These are phyloP conservation scores for Fusarium dimerum DNA, from an alignment of 2,329 filamentous ascomycete species.

Conservation along the genomic window DNA sequence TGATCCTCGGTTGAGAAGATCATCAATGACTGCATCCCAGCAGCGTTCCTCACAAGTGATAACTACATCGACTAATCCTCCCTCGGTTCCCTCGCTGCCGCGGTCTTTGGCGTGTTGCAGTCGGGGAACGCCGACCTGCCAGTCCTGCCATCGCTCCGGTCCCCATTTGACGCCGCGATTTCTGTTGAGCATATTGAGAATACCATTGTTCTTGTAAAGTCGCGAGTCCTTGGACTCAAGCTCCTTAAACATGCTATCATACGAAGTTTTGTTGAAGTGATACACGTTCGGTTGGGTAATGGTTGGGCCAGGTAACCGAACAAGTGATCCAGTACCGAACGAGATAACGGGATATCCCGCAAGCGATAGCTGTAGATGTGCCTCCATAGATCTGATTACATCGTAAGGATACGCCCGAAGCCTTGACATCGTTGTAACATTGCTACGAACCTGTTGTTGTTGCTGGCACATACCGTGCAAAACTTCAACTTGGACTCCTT, in stretches of 20 bases:
- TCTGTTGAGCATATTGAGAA: slow-evolving; percentile 92
- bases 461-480: slow-evolving; percentile 98
- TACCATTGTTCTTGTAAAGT: slow-evolving; percentile 87
- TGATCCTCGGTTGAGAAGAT: slow-evolving; percentile 81
- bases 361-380: slow-evolving; percentile 87
- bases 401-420: slow-evolving; percentile 6
- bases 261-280: slow-evolving; percentile 95
- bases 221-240: slow-evolving; percentile 81
- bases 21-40: slow-evolving; percentile 97
- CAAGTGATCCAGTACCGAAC: slow-evolving; percentile 93
- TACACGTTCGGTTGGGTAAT: slow-evolving; percentile 97
- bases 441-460: slow-evolving; percentile 80
- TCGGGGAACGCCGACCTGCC: slow-evolving; percentile 83
- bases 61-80: slow-evolving; percentile 87
- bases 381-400: slow-evolving; percentile 71
- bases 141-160: slow-evolving; percentile 97
- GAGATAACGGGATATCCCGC: slow-evolving; percentile 94
- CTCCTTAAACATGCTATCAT: slow-evolving; percentile 92
- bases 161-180: slow-evolving; percentile 93
- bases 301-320: slow-evolving; percentile 86
- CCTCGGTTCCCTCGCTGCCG: slow-evolving; percentile 80
- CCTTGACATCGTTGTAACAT: not conserved
- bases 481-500: slow-evolving; percentile 88
- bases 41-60: slow-evolving; percentile 98
- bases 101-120: slow-evolving; percentile 74